These are phyloP conservation scores for Cyberlindnera bimundalis DNA, from an alignment of 805 yeast species.

Conservation along the genomic window DNA sequence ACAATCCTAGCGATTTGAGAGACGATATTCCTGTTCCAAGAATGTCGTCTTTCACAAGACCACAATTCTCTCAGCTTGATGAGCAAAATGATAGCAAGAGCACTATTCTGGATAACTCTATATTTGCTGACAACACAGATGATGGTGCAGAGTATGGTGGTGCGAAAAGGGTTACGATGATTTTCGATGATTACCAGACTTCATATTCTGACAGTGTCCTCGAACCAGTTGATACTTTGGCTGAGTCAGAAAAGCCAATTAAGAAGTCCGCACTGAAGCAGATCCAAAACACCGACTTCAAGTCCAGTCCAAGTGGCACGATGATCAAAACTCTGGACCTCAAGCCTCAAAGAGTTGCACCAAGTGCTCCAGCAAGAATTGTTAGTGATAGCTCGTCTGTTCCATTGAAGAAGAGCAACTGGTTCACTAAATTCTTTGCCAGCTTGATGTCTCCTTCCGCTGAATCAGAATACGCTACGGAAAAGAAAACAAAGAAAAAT, in stretches of 20 bases:
- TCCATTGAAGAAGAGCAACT: constrained; percentile 29
- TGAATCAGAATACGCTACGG: no score
- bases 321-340: constrained; percentile 16
- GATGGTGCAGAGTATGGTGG: constrained; percentile 22
- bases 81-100: constrained; percentile 19
- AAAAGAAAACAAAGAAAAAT: constrained; percentile 13
- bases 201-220: constrained; percentile 1
- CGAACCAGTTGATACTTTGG: constrained; percentile 4
- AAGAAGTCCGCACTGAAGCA: constrained; percentile 23
- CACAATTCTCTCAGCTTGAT: constrained; percentile 13
- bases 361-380: constrained; percentile 21
- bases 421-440: constrained; percentile 38
- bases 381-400: constrained; percentile 16
- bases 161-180: constrained; percentile 28
- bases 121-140: constrained; percentile 27
- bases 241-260: constrained; percentile 11
- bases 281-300: constrained; percentile 22
- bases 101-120: constrained; percentile 21
- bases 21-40: constrained; percentile 16
- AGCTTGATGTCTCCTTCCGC: constrained; percentile 23
- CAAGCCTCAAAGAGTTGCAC: constrained; percentile 22
- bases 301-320: constrained; percentile 15
- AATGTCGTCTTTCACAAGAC: constrained; percentile 14
- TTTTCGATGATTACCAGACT: constrained; percentile 24
- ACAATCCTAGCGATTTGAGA: constrained; percentile 20